Base-by-base conservation (phyloP, 306 rosid species). In the Crataegus laevigata region DNA sequence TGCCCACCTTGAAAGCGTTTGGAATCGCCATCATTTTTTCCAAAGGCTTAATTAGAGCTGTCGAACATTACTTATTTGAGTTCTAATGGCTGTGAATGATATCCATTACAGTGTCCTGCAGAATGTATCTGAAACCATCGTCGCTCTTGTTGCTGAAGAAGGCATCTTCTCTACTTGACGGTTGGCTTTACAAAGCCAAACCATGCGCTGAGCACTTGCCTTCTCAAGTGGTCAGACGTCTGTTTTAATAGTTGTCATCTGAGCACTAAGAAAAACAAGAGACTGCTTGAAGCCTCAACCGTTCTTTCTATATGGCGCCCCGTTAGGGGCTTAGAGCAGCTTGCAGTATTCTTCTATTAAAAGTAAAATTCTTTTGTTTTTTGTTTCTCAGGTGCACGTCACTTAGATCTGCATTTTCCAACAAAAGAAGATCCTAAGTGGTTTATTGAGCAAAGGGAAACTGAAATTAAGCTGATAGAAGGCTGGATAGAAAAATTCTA, bases 21-120 rank as follows among this genome's bases (percentile, higher is more conserved):
- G 96, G 98, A 84, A 93, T 94, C 79, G 87, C 89, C 78, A 85
- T 93, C 36, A 87, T 93, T 74, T 93, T 93, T 91, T 89, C 94
- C 64, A 89, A 87, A 70, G 96, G 96, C 73, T 82, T 89, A 22
- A 22, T 61, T 71, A 22, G 21, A 59, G 62, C 54, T 21, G 69
- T 82, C 50, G 17, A 15, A 43, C 36, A 4, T 30, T 81, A 30
- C 24, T 72, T 25, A 8, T 66, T 30, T n/a, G 50, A 32, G 45
- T 34, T 47, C 47, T 75, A 11, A 24, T 69, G 60, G 42, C 52
- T 66, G 15, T 50, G 73, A 80, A 72, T 72, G 68, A 67, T 79
- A 82, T 82, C 57, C 57, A 10, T 69, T 82, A 83, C 92, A 93
- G 98, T 84, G 96, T 93, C 79, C 85, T 90, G 85, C 84, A 78